A percentile compares a stretch with the other conserved stretches of the same genome.
These are phyloP conservation scores for Fusarium armeniacum DNA, from an alignment of 2,329 filamentous ascomycete species.

Conservation along the genomic window DNA sequence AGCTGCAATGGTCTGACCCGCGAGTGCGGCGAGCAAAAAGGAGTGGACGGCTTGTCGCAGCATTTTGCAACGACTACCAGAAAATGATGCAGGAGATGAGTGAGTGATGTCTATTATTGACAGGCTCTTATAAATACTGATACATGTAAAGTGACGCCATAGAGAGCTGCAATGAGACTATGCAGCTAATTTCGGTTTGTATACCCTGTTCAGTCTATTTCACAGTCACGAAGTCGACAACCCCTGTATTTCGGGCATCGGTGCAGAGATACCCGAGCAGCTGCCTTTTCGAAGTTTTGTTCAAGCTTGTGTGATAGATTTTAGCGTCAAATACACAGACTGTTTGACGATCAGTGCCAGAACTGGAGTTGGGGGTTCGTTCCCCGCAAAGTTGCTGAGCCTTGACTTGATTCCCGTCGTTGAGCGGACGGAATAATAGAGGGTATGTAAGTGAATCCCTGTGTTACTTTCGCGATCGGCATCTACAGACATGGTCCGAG, in stretches of 20 bases:
- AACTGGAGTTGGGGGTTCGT: slow-evolving; percentile 1
- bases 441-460: background rate
- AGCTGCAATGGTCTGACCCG: slow-evolving; percentile 29
- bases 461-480: background rate
- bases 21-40: slow-evolving; percentile 32
- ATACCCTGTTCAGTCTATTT: slow-evolving; percentile 32
- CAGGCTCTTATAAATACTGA: background rate
- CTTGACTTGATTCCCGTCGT: background rate
- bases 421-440: background rate
- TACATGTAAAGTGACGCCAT: slow-evolving; percentile 28
- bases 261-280: slow-evolving; percentile 15
- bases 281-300: background rate
- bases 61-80: slow-evolving; percentile 39
- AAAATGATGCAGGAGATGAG: background rate
- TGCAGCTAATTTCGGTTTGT: slow-evolving; percentile 38
- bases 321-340: background rate
- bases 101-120: too few species aligned
- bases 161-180: slow-evolving; percentile 33
- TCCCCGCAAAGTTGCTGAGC: background rate
- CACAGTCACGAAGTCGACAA: slow-evolving; percentile 4
- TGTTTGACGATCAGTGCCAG: slow-evolving; percentile 2
- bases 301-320: background rate
- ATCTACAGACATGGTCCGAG: background rate
- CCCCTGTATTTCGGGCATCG: slow-evolving; percentile 33
- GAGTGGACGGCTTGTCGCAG: slow-evolving; percentile 44